Base-by-base conservation (phyloP, 352 stramenopile species). In the Globisporangium solare region DNA sequence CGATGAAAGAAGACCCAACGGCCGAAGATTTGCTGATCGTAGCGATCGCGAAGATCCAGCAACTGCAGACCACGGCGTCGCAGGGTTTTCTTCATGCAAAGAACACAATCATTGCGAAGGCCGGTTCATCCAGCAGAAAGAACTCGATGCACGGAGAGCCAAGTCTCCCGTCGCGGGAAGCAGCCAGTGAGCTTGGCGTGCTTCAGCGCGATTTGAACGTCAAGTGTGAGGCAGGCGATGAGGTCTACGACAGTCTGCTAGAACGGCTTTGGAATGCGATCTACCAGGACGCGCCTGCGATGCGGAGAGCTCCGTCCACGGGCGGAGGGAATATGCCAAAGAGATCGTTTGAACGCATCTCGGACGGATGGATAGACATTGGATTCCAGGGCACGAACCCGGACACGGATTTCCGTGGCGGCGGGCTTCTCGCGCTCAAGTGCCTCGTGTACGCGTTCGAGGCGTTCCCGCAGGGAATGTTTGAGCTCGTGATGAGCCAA, bases 391-490 rank as follows among this genome's bases (percentile, higher is more conserved):
- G 86, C 5, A 54, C 65, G 14, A 90, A 83, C 57, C 85, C 85
- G 0, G 81, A 92, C 68, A 89, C 83, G 31, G 85, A 95, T 59
- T 95, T 93, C 55, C 68, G 85, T 54, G 85, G 85, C 37, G 85
- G 85, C n/a, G 85, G 83, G 2, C 51, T 89, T 13, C 61, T 93
- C 3, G 83, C 82, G 7, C 76, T 95, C 62, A 91, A 93, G 67
- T 95, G 85, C 58, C 61, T 95, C n/a, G 51, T 93, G 22, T 92
- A 93, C 55, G 79, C 68, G 0, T 93, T 91, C 54, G 74, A 93
- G 58, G 77, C 78, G 20, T 87, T 89, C 53, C 73, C 80, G 0
- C 65, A 66, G 24, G 75, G 86, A 59, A 93, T 92, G 85, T 53
- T 73, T n/a, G 67, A 65, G 15, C 73, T 93, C 32, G 62, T 89